phyloP scores from a whole-genome alignment of 805 yeast genomes.

The Novakomyces olei region DNA sequence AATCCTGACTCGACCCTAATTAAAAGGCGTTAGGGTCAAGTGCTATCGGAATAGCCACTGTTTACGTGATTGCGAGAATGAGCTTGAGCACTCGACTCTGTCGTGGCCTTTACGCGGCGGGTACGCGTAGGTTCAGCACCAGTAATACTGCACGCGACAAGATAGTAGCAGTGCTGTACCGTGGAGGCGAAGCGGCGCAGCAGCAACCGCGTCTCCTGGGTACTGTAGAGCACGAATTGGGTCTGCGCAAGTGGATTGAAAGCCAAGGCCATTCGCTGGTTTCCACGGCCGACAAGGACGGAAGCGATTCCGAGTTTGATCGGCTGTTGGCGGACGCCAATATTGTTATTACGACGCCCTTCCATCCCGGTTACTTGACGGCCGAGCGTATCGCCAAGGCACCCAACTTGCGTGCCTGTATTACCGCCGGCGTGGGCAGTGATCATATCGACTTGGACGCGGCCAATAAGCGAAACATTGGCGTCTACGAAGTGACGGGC shows the following conservation, averaged over 20 bases:
- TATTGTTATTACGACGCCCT: constrained; percentile 54
- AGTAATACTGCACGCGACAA: no score
- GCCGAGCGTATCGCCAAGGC: constrained; percentile 46
- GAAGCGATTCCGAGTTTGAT: constrained; percentile 35
- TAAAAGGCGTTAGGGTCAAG: no score
- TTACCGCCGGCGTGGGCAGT: constrained; percentile 73
- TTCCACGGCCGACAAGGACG: constrained; percentile 49
- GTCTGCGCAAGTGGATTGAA: constrained; percentile 42
- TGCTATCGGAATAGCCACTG: no score
- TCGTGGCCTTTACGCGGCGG: no score
- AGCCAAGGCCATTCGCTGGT: constrained; percentile 43
- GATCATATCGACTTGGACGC: constrained; percentile 59
- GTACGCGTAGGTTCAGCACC: no score
- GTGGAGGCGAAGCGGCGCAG: constrained; percentile 24
- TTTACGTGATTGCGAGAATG: no score
- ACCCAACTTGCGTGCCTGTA: constrained; percentile 41
- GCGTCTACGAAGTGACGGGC: constrained; percentile 64
- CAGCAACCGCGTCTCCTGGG: constrained; percentile 45
- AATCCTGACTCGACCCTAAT: no score
- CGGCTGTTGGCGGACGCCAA: constrained; percentile 49
- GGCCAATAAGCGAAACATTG: constrained; percentile 37
- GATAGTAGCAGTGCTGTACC: constrained; percentile 18
- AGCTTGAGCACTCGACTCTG: no score
- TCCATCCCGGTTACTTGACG: constrained; percentile 59
- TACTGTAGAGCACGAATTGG: constrained; percentile 53